Conservation (phyloP, 257 asterid genomes). For the Lavandula angustifolia region DNA sequence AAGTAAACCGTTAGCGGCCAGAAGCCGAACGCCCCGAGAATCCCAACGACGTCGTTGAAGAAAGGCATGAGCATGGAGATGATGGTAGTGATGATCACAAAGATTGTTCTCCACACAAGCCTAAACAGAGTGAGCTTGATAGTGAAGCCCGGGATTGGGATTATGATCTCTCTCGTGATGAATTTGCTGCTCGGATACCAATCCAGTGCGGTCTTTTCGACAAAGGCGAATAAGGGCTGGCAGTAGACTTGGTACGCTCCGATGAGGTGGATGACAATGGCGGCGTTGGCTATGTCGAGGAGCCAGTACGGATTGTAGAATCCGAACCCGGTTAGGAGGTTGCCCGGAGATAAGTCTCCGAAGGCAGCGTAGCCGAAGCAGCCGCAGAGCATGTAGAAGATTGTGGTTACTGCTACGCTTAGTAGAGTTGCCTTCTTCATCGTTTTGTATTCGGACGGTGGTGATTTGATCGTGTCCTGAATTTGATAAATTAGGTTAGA, state of each 20-base stretch:
- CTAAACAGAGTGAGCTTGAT: constrained; percentile 58
- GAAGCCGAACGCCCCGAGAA: constrained; percentile 81
- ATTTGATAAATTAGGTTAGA: too few relatives aligned
- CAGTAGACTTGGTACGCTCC: constrained; percentile 92
- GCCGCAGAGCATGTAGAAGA: constrained; percentile 93
- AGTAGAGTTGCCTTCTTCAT: constrained; percentile 75
- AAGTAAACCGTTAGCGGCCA: constrained; percentile 91
- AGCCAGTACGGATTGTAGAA: constrained; percentile 91
- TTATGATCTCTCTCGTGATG: constrained; percentile 45
- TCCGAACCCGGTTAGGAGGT: constrained; percentile 84
- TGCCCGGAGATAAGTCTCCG: constrained; percentile 84
- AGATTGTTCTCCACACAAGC: constrained; percentile 64
- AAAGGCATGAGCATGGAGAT: constrained; percentile 81
- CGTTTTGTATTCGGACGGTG: constrained; percentile 74
- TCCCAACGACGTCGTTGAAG: constrained; percentile 80
- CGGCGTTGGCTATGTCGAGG: constrained; percentile 76
- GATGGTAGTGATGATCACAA: constrained; percentile 65
- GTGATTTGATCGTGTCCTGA: constrained; percentile 79
- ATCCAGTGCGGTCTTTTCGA: constrained; percentile 55
- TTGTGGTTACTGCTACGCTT: constrained; percentile 69
- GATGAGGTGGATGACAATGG: constrained; percentile 72
- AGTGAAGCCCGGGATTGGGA: constrained; percentile 52
- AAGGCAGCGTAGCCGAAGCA: constrained; percentile 92
- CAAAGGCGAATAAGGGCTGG: constrained; percentile 83
- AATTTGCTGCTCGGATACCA: constrained; percentile 54